Percentiles rank a stretch among this genome's conserved stretches.
Conservation (phyloP, 208 protist species). For the Acanthamoeba culbertsoni region DNA sequence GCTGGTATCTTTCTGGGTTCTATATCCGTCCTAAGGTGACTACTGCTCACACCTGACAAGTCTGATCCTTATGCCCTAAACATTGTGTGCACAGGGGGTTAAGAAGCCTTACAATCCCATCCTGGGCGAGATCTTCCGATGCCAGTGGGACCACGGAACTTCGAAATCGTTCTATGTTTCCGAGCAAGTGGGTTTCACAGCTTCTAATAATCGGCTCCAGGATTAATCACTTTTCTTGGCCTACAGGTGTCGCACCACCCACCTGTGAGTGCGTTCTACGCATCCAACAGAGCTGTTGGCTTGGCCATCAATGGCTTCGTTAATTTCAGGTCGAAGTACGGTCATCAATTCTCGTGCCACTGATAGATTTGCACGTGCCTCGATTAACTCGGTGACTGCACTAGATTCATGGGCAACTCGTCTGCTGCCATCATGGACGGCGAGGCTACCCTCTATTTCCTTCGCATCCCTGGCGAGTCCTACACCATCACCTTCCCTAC, state of each 20-base stretch:
- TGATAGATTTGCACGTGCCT: neutral
- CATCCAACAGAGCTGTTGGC: slow-evolving; percentile 77
- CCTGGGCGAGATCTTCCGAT: slow-evolving; percentile 88
- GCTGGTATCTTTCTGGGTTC: slow-evolving; percentile 88
- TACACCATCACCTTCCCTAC: slow-evolving; percentile 84
- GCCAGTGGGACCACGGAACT: slow-evolving; percentile 70
- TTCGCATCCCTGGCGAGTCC: slow-evolving; percentile 68
- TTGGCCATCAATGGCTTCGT: slow-evolving; percentile 75
- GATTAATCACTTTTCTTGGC: slow-evolving; percentile 60
- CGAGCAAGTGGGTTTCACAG: neutral
- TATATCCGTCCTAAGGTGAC: slow-evolving; percentile 80
- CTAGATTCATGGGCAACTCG: slow-evolving; percentile 81
- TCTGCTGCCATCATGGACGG: slow-evolving; percentile 76
- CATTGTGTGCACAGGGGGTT: slow-evolving; percentile 71
- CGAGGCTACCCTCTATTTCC: slow-evolving; percentile 52
- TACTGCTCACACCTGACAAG: neutral
- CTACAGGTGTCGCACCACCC: slow-evolving; percentile 90
- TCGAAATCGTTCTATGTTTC: slow-evolving; percentile 27
- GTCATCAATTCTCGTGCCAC: neutral
- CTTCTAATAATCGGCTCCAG: slow-evolving; percentile 20
- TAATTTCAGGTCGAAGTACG: slow-evolving; percentile 71
- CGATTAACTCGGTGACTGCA: neutral
- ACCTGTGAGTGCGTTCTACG: slow-evolving; percentile 86
- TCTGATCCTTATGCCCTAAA: neutral
- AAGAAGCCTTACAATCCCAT: slow-evolving; percentile 93